Evolutionary conservation across 176 grass and related monocot genomes (phyloP), one percentile per base, ranked within the genome.

Genomic region (Carex cristatella): DNA sequence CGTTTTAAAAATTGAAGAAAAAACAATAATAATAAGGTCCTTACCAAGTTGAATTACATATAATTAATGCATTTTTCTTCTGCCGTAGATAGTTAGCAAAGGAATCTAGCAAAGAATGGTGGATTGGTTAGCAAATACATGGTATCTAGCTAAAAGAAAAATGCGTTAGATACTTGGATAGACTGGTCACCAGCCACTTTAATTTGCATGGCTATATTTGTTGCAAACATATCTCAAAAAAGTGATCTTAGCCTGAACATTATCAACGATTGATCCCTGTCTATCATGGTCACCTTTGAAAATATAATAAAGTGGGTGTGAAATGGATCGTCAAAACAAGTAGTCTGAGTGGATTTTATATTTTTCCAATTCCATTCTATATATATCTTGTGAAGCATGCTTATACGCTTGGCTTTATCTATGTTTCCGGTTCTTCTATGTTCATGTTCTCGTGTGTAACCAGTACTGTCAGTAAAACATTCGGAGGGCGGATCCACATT

Each of bases 131-230:
- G 81, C 62, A 55, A 62, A 28, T 82, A 44, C 60, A 27, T 82
- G 38, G 80, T 46, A 83, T 83, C 80, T 68, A 83, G 68, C 80
- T 68, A 18, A 54, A 49, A 44, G 14, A 60, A 63, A 82, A 68
- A 65, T 28, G 40, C 18, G 61, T 54, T 15, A 83, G 61, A 83
- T 67, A 68, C 37, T 44, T 61, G 27, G 55, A 82, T 64, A 66
- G 80, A 83, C n/a, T 68, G 7, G 81, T 83, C 81, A 83, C 62
- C 61, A 16, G 62, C 44, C 81, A 83, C 81, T 83, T 83, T 54
- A 66, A 16, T 78, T 66, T 83, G 61, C 61, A 62, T 48, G 33
- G 58, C 59, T 40, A 63, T 64, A 65, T 83, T 68, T 54, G 16
- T 83, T 82, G 16, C 40, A 57, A 78, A 78, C 74, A 78, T 57